These are phyloP conservation scores for Sporothrix humicola DNA, from an alignment of 2,329 filamentous ascomycete species.

Conservation along the genomic window DNA sequence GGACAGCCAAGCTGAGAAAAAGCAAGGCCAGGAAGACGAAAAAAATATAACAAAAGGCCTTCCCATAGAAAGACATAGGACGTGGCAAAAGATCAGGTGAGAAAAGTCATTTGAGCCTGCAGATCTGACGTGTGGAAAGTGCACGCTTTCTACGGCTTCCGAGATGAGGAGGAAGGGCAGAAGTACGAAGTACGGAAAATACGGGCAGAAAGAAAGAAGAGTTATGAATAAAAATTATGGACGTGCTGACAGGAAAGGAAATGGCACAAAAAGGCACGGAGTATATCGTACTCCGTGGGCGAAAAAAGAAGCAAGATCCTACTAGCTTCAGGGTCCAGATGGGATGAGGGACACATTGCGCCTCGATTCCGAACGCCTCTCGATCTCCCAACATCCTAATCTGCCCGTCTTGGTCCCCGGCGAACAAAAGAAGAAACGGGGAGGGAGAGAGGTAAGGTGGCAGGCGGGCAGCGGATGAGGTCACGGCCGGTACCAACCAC, in stretches of 20 bases:
- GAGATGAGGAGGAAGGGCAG: not conserved
- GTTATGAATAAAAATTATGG: not conserved
- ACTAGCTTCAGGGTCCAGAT: not conserved
- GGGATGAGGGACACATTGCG: not conserved
- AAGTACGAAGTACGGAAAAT: conserved; percentile 20
- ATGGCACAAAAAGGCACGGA: not conserved
- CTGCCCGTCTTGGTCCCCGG: conserved; percentile 29
- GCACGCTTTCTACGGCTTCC: not conserved
- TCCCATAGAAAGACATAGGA: not conserved
- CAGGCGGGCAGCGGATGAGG: not conserved
- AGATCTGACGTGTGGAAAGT: conserved; percentile 23
- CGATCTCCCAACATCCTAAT: not conserved
- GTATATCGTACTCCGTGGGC: not conserved
- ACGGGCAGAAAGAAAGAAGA: not conserved
- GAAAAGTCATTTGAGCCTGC: conserved; percentile 30
- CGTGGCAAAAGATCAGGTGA: not conserved
- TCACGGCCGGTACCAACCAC: not conserved
- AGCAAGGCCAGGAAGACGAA: not conserved
- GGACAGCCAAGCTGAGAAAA: conserved; percentile 12
- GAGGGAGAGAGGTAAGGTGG: not conserved
- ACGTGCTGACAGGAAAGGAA: not conserved
- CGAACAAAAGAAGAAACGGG: not conserved
- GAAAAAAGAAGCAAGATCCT: not conserved
- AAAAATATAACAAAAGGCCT: not conserved
- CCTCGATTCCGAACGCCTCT: conserved; percentile 7